Percentiles rank a stretch among this genome's conserved stretches.
phyloP scores from a whole-genome alignment of 306 rosid genomes.

The Prunus campanulata region DNA sequence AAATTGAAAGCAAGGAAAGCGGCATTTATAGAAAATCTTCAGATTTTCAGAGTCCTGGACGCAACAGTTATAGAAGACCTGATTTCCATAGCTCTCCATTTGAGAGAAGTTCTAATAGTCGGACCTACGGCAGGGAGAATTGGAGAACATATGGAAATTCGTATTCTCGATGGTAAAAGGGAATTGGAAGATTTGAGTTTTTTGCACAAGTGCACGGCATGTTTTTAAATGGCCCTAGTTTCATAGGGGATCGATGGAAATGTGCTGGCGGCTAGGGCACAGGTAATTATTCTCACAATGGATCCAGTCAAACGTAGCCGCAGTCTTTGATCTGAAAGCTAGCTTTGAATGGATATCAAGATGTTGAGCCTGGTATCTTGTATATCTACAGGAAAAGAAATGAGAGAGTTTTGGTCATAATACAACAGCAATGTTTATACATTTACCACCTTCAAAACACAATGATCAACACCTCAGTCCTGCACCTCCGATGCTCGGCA shows the following conservation, averaged over 20 bases:
- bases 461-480: not conserved
- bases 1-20: conserved; percentile 45
- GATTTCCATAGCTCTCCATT: conserved; percentile 44
- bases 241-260: not conserved
- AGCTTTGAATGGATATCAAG: not conserved
- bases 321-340: not conserved
- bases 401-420: not conserved
- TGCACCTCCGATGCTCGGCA: not conserved
- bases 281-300: no score
- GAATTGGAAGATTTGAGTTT: not conserved
- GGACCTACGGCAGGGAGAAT: conserved; percentile 14
- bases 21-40: conserved; percentile 52
- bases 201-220: not conserved
- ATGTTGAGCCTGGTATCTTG: not conserved
- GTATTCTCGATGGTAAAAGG: conserved; percentile 33
- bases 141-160: conserved; percentile 49
- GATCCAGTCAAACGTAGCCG: not conserved
- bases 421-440: not conserved
- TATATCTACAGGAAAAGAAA: not conserved
- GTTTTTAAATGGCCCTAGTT: not conserved
- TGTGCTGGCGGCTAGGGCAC: no score
- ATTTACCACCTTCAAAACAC: not conserved
- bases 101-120: conserved; percentile 37
- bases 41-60: conserved; percentile 39
- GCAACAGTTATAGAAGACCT: conserved; percentile 18